These are phyloP conservation scores for Tubosaeta brunneosetosa DNA, from an alignment of 768 basidiomycete species.

Conservation along the genomic window DNA sequence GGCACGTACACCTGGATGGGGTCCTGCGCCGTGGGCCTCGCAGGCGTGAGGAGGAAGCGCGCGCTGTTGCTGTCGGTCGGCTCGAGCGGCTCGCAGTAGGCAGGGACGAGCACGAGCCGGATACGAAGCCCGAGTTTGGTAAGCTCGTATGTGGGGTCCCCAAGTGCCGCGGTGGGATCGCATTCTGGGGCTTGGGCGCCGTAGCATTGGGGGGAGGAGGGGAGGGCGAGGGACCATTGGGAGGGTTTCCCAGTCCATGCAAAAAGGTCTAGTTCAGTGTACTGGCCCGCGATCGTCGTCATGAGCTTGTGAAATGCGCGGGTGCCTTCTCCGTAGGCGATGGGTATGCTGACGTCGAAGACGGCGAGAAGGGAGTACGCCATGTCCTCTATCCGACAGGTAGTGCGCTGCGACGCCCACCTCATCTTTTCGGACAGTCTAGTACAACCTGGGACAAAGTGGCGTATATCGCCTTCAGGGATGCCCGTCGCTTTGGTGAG, in stretches of 20 bases:
- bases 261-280: constrained; percentile 19
- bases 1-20: constrained; percentile 18
- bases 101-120: constrained; percentile 17
- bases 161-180: constrained; percentile 13
- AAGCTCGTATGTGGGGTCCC: constrained; percentile 21
- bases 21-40: constrained; percentile 14
- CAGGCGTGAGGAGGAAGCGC: constrained; percentile 18
- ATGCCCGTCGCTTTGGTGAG: constrained; percentile 19
- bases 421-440: constrained; percentile 22
- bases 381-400: constrained; percentile 21
- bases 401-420: constrained; percentile 21
- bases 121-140: constrained; percentile 20
- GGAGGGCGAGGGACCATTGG: constrained; percentile 20
- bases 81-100: constrained; percentile 19
- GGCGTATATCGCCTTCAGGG: constrained; percentile 18
- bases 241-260: constrained; percentile 23
- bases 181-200: constrained; percentile 3
- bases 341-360: constrained; percentile 18
- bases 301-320: constrained; percentile 21
- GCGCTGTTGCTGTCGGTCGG: constrained; percentile 8
- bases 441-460: constrained; percentile 16
- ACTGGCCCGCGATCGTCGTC: constrained; percentile 14
- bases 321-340: constrained; percentile 22
- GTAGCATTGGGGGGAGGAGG: constrained; percentile 21
- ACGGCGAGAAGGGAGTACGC: constrained; percentile 24